These are phyloP conservation scores for Sporobolomyces phaffii DNA, from an alignment of 768 basidiomycete genomes.

Conservation along the genomic window DNA sequence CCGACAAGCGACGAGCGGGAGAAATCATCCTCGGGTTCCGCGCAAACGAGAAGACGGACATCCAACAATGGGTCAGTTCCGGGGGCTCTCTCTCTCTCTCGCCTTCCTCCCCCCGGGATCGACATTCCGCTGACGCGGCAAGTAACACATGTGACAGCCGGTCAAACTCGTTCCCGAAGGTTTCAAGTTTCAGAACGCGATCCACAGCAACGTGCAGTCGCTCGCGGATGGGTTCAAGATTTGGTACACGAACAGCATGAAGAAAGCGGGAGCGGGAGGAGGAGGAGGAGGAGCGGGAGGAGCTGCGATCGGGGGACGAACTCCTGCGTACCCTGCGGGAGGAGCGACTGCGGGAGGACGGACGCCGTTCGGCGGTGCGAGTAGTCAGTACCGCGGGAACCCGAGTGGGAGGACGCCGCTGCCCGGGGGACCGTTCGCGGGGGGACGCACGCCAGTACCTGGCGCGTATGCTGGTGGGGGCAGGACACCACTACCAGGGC, in stretches of 20 bases:
- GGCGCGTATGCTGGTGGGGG: background rate
- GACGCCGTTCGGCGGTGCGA: background rate
- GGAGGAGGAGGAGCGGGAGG: background rate
- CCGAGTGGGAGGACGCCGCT: background rate
- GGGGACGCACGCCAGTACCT: background rate
- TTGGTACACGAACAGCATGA: constrained; percentile 16
- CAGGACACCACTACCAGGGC: constrained; percentile 5
- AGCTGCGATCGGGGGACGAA: too few species aligned
- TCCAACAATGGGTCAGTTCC: constrained; percentile 81
- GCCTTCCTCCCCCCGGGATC: background rate
- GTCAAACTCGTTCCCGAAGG: constrained; percentile 47
- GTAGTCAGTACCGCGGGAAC: background rate
- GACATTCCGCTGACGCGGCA: background rate
- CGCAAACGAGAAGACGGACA: constrained; percentile 79
- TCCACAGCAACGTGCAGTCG: constrained; percentile 18
- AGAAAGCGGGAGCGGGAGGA: background rate
- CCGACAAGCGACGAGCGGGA: constrained; percentile 82
- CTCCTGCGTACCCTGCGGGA: constrained; percentile 9
- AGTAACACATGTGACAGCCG: constrained; percentile 34
- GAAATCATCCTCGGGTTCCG: constrained; percentile 91
- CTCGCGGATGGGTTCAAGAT: constrained; percentile 33
- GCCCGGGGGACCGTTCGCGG: background rate
- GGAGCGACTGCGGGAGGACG: background rate
- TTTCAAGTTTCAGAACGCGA: constrained; percentile 18
- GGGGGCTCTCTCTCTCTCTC: too few species aligned